Evolutionary conservation across 768 basidiomycete species (phyloP).

Genomic region (Lactarius vividus): DNA sequence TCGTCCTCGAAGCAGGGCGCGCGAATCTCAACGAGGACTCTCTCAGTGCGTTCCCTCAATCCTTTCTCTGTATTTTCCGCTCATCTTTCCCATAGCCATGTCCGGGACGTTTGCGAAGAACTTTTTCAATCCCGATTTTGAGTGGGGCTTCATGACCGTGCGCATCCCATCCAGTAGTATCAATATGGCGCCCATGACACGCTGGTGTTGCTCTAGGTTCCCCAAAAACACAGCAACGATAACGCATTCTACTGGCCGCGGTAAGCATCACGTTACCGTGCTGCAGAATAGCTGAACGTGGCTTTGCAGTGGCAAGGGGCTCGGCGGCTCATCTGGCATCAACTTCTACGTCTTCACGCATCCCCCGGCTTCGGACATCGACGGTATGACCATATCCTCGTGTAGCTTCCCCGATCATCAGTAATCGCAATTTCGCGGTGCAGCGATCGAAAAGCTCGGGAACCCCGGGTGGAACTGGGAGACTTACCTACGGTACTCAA

Average conservation of each 20-base stretch:
- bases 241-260: slow-evolving; percentile 22
- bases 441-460: slow-evolving; percentile 29
- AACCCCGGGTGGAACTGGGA: slow-evolving; percentile 35
- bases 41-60: slow-evolving; percentile 7
- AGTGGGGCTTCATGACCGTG: slow-evolving; percentile 29
- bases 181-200: too few species aligned
- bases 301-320: slow-evolving; percentile 24
- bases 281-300: neutral
- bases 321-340: slow-evolving; percentile 27
- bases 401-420: too few species aligned
- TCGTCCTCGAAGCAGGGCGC: slow-evolving; percentile 32
- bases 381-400: slow-evolving; percentile 15
- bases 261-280: neutral
- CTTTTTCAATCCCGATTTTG: slow-evolving; percentile 25
- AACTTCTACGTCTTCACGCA: slow-evolving; percentile 28
- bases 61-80: neutral
- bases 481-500: slow-evolving; percentile 27
- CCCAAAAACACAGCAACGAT: slow-evolving; percentile 24
- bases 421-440: neutral
- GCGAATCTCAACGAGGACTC: slow-evolving; percentile 24
- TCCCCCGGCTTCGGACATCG: slow-evolving; percentile 30
- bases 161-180: neutral
- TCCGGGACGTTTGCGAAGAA: slow-evolving; percentile 24
- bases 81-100: neutral
- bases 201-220: slow-evolving; percentile 13